A percentile compares a stretch with the other conserved stretches of the same genome.
These are phyloP conservation scores for Trichoderma pleuroti DNA, from an alignment of 2,329 filamentous ascomycete genomes.

Conservation along the genomic window DNA sequence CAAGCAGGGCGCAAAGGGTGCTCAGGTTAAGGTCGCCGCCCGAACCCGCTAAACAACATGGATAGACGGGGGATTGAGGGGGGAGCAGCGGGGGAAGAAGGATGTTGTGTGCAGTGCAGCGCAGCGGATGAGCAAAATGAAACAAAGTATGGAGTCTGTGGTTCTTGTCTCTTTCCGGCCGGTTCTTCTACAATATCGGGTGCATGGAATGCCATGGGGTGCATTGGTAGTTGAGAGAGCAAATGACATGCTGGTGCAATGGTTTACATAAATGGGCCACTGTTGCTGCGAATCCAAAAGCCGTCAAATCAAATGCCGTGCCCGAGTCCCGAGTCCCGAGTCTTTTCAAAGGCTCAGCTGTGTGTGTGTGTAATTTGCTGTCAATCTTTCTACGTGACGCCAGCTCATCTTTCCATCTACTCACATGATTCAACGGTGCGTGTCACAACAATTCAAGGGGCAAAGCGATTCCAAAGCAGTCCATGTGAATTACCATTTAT, in stretches of 20 bases:
- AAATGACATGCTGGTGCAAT: conserved; percentile 38
- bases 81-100: not conserved
- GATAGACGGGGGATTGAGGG: conserved; percentile 7
- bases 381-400: not conserved
- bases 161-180: conserved; percentile 44
- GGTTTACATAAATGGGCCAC: conserved; percentile 22
- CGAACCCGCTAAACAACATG: conserved; percentile 67
- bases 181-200: conserved; percentile 42
- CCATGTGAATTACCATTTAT: not conserved
- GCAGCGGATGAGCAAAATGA: conserved; percentile 14
- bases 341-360: not conserved
- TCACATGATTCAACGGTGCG: no score
- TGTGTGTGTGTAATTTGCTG: not conserved
- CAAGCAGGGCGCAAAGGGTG: conserved; percentile 97
- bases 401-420: no score
- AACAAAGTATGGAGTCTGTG: conserved; percentile 35
- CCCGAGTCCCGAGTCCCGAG: not conserved
- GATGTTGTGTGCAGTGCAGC: not conserved
- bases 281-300: conserved; percentile 12
- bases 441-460: no score
- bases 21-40: conserved; percentile 77
- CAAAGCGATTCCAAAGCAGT: not conserved
- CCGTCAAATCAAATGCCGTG: not conserved
- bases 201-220: conserved; percentile 41
- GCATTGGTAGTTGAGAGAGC: conserved; percentile 43